These are phyloP conservation scores for Aureobasidium sp. DNA, from an alignment of 2,329 filamentous ascomycete genomes.

Conservation along the genomic window DNA sequence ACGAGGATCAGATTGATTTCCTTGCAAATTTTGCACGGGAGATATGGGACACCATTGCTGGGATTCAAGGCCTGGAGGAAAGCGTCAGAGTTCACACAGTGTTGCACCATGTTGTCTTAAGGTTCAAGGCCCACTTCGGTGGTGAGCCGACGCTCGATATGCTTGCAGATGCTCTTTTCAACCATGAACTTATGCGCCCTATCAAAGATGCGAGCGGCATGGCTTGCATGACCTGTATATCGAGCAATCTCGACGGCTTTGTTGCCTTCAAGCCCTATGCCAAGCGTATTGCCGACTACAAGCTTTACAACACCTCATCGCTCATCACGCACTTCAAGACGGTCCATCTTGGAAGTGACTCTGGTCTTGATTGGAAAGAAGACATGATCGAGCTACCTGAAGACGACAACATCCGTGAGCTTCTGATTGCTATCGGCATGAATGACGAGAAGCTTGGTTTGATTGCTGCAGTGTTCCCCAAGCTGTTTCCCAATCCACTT, in stretches of 20 bases:
- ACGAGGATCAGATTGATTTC: constrained; percentile 8
- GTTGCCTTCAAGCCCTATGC: constrained; percentile 26
- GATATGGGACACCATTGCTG: constrained; percentile 53
- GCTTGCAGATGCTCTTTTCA: constrained; percentile 38
- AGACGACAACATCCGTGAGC: constrained; percentile 36
- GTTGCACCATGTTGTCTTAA: constrained; percentile 52
- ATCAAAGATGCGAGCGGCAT: constrained; percentile 36
- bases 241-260: constrained; percentile 15
- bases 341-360: constrained; percentile 37
- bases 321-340: constrained; percentile 53
- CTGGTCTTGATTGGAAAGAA: constrained; percentile 45
- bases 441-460: constrained; percentile 41
- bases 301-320: constrained; percentile 40
- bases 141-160: constrained; percentile 50
- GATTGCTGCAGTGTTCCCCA: constrained; percentile 24
- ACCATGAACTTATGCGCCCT: constrained; percentile 31
- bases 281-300: constrained; percentile 29
- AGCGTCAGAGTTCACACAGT: constrained; percentile 55
- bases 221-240: constrained; percentile 33
- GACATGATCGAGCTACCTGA: constrained; percentile 55
- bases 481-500: constrained; percentile 31
- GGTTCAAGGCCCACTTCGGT: constrained; percentile 49
- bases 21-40: constrained; percentile 49
- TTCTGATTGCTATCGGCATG: constrained; percentile 47
- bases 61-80: constrained; percentile 52